Evolutionary conservation across 1,139 yeast species (phyloP), one percentile per base, ranked within the genome.

Genomic region (Debaryomyces fabryi): DNA sequence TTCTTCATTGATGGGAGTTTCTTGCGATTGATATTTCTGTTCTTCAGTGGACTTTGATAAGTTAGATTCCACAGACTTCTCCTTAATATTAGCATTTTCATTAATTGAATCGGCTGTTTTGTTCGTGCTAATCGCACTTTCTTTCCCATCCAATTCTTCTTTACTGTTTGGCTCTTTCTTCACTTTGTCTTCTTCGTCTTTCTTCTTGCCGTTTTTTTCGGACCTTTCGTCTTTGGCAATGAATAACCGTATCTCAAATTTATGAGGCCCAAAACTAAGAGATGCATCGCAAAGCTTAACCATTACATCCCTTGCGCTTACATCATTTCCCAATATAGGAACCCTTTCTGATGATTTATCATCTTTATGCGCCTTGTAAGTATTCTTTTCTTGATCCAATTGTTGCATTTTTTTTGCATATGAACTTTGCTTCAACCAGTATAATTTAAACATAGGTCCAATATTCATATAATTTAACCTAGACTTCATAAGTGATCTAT

Each of bases 271-370:
- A 34, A 88, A 74, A 5, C 76, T 74, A 70, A 91, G 67, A 0
- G 74, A 69, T 49, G 92, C 83, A 57, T 92, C 97, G 58, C 95
- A 83, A 50, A 93, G 70, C 62, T 90, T 90, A 49, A 90, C 88
- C 97, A 92, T 91, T 46, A 85, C 85, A 56, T 93, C 98, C 56
- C 96, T 74, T 32, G 86, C 86, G 63, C 82, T 82, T 8, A 74
- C 75, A 12, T 78, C 78, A 34, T 68, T 59, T 6, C 76, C 72
- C 43, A 77, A 65, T 35, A 79, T 72, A 33, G 86, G 76, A 12
- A 65, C 64, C 35, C 78, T 53, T 33, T 68, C 68, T 20, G 54
- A 52, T 41, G 55, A 56, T 42, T 52, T 63, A 30, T 63, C 74
- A 36, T 59, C 66, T 36, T 62, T 60, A 18, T 58, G 55, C 13